Percentiles rank a stretch among this genome's conserved stretches.
These are phyloP conservation scores for Triadica sebifera DNA, from an alignment of 345 rosid genomes.

Conservation along the genomic window DNA sequence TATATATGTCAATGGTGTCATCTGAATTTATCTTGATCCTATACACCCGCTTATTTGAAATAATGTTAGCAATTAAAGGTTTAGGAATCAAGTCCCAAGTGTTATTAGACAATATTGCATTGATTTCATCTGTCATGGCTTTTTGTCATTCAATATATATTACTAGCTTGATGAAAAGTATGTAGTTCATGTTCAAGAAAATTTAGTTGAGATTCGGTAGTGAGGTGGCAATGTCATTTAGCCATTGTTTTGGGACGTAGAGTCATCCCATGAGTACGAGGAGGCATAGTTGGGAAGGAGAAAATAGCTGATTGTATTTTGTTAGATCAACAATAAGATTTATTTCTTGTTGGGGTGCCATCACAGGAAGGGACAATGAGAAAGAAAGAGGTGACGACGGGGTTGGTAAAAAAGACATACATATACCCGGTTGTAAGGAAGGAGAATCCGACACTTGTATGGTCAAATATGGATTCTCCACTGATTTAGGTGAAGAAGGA, in stretches of 20 bases:
- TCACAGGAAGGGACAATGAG: too few relatives aligned
- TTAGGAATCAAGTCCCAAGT: neutral
- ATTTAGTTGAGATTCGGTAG: neutral
- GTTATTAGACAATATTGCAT: neutral
- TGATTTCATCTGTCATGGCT: neutral
- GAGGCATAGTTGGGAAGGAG: too few relatives aligned
- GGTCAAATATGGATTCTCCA: too few relatives aligned
- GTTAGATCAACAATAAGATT: too few relatives aligned
- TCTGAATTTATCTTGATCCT: neutral
- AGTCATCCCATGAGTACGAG: neutral
- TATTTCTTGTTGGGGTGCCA: too few relatives aligned
- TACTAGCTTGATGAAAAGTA: neutral
- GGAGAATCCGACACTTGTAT: too few relatives aligned
- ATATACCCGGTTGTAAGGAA: too few relatives aligned
- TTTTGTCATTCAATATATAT: neutral
- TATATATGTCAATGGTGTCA: neutral
- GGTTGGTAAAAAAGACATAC: too few relatives aligned
- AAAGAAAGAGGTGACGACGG: too few relatives aligned
- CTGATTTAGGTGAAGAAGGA: too few relatives aligned
- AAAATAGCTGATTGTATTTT: too few relatives aligned
- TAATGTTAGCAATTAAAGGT: neutral
- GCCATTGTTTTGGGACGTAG: neutral
- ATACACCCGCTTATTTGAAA: too few relatives aligned
- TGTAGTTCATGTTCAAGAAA: neutral
- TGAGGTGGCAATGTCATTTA: neutral